Evolutionary conservation across 2,329 filamentous ascomycete species (phyloP).

Genomic region (Cercospora sojina): DNA sequence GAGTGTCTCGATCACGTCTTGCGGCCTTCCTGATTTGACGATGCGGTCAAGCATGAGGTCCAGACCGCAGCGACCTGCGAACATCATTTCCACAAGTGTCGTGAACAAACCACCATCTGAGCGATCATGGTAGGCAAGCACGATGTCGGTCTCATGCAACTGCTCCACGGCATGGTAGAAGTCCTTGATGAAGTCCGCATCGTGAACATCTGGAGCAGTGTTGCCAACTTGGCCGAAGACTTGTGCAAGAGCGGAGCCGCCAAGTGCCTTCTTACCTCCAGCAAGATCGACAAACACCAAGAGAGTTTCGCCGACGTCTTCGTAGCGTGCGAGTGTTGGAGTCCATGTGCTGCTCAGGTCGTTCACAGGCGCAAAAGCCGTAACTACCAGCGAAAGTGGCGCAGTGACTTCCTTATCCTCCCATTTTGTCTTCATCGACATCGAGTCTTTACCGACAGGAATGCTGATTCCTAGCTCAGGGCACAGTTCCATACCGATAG

Average conservation of each 20-base stretch:
- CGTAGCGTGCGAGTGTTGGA: constrained; percentile 75
- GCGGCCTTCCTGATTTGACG: constrained; percentile 57
- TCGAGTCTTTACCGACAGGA: constrained; percentile 96
- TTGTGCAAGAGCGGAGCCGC: constrained; percentile 88
- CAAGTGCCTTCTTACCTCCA: constrained; percentile 74
- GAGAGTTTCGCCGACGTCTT: constrained; percentile 85
- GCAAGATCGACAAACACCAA: constrained; percentile 91
- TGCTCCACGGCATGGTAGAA: constrained; percentile 84
- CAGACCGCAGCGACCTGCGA: constrained; percentile 85
- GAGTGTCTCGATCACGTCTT: constrained; percentile 68
- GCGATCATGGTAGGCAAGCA: constrained; percentile 91
- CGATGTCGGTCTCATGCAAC: constrained; percentile 65
- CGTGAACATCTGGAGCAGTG: constrained; percentile 80
- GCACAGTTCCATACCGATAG: constrained; percentile 89
- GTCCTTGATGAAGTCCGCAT: constrained; percentile 77
- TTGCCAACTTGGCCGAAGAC: constrained; percentile 83
- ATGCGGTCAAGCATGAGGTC: constrained; percentile 80
- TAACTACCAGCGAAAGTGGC: constrained; percentile 86
- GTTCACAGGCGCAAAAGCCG: constrained; percentile 81
- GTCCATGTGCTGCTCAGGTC: constrained; percentile 90
- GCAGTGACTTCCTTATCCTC: constrained; percentile 84
- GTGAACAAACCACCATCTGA: constrained; percentile 92
- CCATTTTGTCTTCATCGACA: constrained; percentile 99
- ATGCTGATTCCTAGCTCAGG: constrained; percentile 88
- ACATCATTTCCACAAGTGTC: constrained; percentile 95